Conservation (phyloP, 2,329 filamentous ascomycete genomes). For the Zymoseptoria brevis region DNA sequence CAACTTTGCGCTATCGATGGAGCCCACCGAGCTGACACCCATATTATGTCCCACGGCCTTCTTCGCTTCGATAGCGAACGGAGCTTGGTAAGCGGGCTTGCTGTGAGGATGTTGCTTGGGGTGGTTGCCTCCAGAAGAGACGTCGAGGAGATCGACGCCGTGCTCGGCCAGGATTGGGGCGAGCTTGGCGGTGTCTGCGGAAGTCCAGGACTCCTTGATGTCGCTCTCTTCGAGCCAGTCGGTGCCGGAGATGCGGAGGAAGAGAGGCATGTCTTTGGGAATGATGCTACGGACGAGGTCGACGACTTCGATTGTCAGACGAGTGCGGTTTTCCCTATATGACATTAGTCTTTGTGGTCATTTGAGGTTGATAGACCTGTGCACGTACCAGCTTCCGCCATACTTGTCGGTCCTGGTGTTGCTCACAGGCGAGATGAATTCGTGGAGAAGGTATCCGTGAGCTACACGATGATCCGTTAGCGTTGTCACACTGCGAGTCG, state of each 20-base stretch:
- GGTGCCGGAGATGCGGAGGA: slow-evolving; percentile 64
- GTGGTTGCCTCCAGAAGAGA: slow-evolving; percentile 68
- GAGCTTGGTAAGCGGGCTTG: slow-evolving; percentile 64
- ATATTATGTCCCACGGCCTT: slow-evolving; percentile 64
- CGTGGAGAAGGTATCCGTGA: slow-evolving; percentile 67
- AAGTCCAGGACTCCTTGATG: slow-evolving; percentile 56
- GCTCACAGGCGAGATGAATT: slow-evolving; percentile 60
- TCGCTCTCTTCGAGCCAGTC: slow-evolving; percentile 62
- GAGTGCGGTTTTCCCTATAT: slow-evolving; percentile 57
- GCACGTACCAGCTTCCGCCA: slow-evolving; percentile 47
- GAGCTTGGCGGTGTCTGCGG: slow-evolving; percentile 56
- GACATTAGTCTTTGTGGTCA: not conserved
- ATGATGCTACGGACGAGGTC: slow-evolving; percentile 55
- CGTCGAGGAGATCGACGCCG: slow-evolving; percentile 77
- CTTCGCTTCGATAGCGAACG: slow-evolving; percentile 65
- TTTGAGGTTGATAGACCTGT: not conserved
- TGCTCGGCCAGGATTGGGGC: slow-evolving; percentile 59
- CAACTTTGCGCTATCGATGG: slow-evolving; percentile 60
- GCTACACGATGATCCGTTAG: slow-evolving; percentile 42
- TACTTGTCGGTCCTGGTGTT: slow-evolving; percentile 63
- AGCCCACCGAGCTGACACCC: slow-evolving; percentile 65
- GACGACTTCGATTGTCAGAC: slow-evolving; percentile 60
- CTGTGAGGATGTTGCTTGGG: slow-evolving; percentile 46
- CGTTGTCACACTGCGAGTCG: not conserved
- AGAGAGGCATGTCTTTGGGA: slow-evolving; percentile 60